phyloP scores from a whole-genome alignment of 192 early-diverging fungal genomes.

The Coemansia sp. region DNA sequence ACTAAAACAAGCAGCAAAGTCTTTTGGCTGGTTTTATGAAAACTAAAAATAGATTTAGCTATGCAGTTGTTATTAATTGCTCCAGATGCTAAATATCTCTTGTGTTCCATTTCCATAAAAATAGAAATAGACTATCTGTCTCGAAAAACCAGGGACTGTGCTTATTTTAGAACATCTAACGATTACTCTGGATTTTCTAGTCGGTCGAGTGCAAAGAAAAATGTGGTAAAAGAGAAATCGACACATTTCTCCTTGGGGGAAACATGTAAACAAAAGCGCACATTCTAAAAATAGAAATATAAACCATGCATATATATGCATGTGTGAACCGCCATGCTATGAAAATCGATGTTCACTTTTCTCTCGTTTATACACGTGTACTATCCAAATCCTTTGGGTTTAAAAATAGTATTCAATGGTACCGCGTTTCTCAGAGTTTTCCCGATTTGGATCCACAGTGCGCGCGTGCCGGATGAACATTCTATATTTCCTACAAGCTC shows the following conservation, averaged over 20 bases:
- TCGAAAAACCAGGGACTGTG: background rate
- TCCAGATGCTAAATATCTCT: background rate
- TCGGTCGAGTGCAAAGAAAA: background rate
- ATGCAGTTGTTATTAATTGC: background rate
- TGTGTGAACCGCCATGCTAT: background rate
- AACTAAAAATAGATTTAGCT: constrained; percentile 26
- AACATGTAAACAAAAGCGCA: background rate
- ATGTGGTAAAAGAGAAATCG: background rate
- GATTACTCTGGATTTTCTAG: background rate
- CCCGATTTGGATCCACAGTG: background rate
- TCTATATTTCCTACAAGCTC: background rate
- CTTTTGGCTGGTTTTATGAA: background rate
- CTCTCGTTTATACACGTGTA: no score
- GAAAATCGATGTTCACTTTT: no score
- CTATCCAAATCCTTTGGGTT: no score
- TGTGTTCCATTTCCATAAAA: background rate
- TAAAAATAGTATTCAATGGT: background rate
- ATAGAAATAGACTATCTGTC: background rate
- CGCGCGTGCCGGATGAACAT: background rate
- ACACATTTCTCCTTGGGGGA: background rate
- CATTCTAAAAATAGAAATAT: constrained; percentile 6
- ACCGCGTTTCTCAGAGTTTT: background rate
- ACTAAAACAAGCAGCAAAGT: no score
- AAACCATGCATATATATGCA: background rate
- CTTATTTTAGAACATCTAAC: constrained; percentile 6